Percentiles rank a stretch among this genome's conserved stretches.
These are phyloP conservation scores for Sedum album DNA, from an alignment of 164 flowering plant genomes.

Conservation along the genomic window DNA sequence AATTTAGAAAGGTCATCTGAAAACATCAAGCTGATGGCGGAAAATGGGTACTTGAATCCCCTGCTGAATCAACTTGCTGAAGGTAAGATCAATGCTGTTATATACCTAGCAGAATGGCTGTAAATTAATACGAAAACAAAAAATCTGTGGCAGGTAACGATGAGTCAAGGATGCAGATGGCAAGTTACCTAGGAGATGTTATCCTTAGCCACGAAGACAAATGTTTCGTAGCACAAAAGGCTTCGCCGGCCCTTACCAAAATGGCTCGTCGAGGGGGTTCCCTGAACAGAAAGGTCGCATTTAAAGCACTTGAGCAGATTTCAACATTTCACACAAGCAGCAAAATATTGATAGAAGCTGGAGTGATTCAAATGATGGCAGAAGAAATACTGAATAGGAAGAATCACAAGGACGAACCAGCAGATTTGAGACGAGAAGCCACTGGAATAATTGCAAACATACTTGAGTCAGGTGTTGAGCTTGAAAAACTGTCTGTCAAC, in stretches of 20 bases:
- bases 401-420: conserved; percentile 28
- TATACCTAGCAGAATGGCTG: too few relatives aligned
- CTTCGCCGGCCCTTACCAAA: conserved; percentile 37
- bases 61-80: conserved; percentile 49
- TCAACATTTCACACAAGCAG: conserved; percentile 45
- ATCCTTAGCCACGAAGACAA: conserved; percentile 36
- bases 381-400: conserved; percentile 51
- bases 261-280: conserved; percentile 47
- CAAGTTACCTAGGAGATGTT: conserved; percentile 49
- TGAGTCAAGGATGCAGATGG: conserved; percentile 54
- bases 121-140: neutral
- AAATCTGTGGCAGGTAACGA: conserved; percentile 35
- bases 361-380: conserved; percentile 40
- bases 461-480: conserved; percentile 48
- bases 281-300: conserved; percentile 39
- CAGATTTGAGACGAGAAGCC: conserved; percentile 44
- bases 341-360: conserved; percentile 42
- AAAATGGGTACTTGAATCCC: conserved; percentile 66
- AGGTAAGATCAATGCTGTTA: conserved; percentile 46
- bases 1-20: conserved; percentile 46
- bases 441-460: conserved; percentile 53
- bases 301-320: conserved; percentile 44
- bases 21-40: conserved; percentile 72
- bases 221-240: conserved; percentile 47
- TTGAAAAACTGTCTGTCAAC: conserved; percentile 38